Percentiles rank a stretch among this genome's conserved stretches.
These are phyloP conservation scores for Stentor coeruleus DNA, from an alignment of 73 alveolate genomes.

Conservation along the genomic window DNA sequence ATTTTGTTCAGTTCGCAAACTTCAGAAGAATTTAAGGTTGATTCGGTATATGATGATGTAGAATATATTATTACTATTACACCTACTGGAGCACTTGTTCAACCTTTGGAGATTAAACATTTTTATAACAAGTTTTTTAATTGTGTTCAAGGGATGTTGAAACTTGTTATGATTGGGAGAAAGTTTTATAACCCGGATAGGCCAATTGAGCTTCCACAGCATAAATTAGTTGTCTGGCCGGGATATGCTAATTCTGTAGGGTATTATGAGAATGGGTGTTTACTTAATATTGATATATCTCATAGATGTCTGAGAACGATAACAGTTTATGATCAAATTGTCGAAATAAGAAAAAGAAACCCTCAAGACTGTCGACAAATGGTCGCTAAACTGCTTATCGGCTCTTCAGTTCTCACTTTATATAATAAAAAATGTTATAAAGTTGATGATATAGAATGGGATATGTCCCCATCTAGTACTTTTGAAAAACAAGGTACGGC, in stretches of 20 bases:
- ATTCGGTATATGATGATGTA: not conserved
- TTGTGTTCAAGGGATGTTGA: not conserved
- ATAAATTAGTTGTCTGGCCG: constrained; percentile 20
- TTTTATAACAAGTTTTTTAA: constrained; percentile 15
- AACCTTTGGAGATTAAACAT: not conserved
- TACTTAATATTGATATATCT: constrained; percentile 14
- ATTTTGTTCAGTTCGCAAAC: not conserved
- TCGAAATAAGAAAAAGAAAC: not conserved
- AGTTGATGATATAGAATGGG: constrained; percentile 18
- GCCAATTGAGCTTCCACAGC: constrained; percentile 7
- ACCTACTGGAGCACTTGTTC: not conserved
- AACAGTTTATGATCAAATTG: not conserved
- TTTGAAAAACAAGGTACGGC: constrained; percentile 45
- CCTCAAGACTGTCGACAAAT: not conserved
- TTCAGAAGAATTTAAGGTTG: not conserved
- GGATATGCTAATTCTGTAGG: constrained; percentile 26
- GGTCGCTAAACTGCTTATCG: constrained; percentile 45
- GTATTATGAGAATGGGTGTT: not conserved
- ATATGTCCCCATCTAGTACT: constrained; percentile 8
- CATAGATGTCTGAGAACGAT: constrained; percentile 21
- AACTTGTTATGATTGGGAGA: constrained; percentile 14
- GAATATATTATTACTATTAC: not conserved
- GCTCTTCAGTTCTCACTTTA: constrained; percentile 66
- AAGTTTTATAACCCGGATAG: constrained; percentile 27
- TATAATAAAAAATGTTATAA: constrained; percentile 35